Percentiles rank a stretch among this genome's conserved stretches.
Evolutionary conservation across 1,284 basidiomycete species (phyloP).

Genomic region (Ustilago xerochloae): DNA sequence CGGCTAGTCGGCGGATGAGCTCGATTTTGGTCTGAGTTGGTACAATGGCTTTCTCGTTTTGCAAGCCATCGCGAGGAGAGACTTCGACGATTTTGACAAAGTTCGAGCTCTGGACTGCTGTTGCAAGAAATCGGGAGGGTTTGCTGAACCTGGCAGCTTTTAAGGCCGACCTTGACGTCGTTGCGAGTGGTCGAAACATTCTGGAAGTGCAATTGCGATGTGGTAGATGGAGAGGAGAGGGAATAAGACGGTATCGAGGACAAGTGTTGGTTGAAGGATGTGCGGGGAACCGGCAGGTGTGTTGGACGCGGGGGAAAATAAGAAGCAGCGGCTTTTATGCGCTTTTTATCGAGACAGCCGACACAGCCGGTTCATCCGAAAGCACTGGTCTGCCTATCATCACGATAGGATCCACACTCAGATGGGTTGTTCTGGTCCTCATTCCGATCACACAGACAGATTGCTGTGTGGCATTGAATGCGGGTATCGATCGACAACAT

Average conservation of each 20-base stretch:
- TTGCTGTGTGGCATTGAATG: background rate
- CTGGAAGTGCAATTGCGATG: background rate
- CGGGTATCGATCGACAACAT: slow-evolving; percentile 7
- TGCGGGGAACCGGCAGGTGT: slow-evolving; percentile 12
- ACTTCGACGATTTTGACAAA: slow-evolving; percentile 81
- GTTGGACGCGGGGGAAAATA: background rate
- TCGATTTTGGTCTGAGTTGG: slow-evolving; percentile 81
- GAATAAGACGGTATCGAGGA: background rate
- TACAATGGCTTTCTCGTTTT: slow-evolving; percentile 85
- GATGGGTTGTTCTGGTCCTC: background rate
- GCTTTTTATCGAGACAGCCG: slow-evolving; percentile 7
- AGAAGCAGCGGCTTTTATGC: slow-evolving; percentile 6
- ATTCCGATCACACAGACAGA: background rate
- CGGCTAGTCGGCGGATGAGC: slow-evolving; percentile 80
- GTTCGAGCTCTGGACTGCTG: slow-evolving; percentile 32
- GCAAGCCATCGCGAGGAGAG: slow-evolving; percentile 89
- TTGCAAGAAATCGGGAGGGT: slow-evolving; percentile 18
- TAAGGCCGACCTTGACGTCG: background rate
- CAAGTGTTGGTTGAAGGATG: background rate
- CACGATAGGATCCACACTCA: background rate
- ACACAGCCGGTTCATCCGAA: slow-evolving; percentile 33
- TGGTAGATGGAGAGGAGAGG: background rate
- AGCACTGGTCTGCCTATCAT: background rate
- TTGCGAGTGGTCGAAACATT: slow-evolving; percentile 22
- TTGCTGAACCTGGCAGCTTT: background rate